Base-by-base conservation (phyloP, 495 filamentous ascomycete species). In the Parathielavia appendiculata region DNA sequence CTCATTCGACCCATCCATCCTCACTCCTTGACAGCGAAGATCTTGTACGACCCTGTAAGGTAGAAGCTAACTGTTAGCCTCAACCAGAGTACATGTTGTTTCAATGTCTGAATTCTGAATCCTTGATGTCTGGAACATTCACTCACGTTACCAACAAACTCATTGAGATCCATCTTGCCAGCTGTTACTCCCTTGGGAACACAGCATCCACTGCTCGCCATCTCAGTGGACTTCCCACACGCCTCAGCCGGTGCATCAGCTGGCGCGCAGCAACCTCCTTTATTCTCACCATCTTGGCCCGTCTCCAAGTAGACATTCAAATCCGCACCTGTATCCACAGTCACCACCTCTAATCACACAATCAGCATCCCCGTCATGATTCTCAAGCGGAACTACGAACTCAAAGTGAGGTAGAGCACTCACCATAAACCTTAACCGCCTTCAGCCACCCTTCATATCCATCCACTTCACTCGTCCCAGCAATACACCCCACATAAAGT, bases 401-500 rank as follows among this genome's bases (percentile, higher is more conserved):
- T 30, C 26, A 17, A 56, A 26, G 35, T 26, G 4, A 23, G 30
- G 9, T 17, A 16, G 11, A 55, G 12, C 3, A 48, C 64, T 51
- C 68, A 84, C 82, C 79, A 48, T 69, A 47, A 62, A 87, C 87
- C 12, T 84, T 83, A 0, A 74, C 79, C 9, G 75, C 70, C 14
- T 61, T 60, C 30, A 89, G 63, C 61, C 79, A 86, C 10, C 51
- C 46, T 65, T 86, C 76, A 67, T 87, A 87, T 56, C 81, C 74
- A 10, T 50, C 61, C 20, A 83, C 66, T 64, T 71, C 54, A 51
- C 80, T 83, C 0, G 83, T 82, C 17, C 86, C 84, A 9, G 78
- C 74, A 36, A 87, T 73, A 56, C 85, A 87, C 1, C 83, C 84
- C 35, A 82, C 78, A 66, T 86, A 83, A 45, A 83, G 62, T 20